Evolutionary conservation across 1,139 yeast species (phyloP).

Genomic region (Yamadazyma triangularis): DNA sequence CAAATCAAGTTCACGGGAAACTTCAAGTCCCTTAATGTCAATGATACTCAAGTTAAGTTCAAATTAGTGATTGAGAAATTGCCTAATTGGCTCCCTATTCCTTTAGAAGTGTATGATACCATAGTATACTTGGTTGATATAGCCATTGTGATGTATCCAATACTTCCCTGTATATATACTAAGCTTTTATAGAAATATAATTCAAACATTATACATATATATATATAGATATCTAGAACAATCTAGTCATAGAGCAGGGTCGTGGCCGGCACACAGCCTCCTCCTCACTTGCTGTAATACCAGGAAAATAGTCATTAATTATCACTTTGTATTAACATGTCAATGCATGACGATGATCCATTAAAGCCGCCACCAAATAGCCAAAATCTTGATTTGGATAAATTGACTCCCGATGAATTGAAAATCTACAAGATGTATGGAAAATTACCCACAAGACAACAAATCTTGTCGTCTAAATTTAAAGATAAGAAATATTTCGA

Average conservation of each 20-base stretch:
- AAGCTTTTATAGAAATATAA: neutral
- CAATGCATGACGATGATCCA: conserved; percentile 39
- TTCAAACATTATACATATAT: too few species aligned
- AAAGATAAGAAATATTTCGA: conserved; percentile 93
- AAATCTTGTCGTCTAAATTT: conserved; percentile 70
- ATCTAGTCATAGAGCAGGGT: too few species aligned
- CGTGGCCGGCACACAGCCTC: neutral
- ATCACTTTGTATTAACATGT: neutral
- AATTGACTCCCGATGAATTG: conserved; percentile 63
- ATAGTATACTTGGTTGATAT: conserved; percentile 29
- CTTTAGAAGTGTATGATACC: conserved; percentile 34
- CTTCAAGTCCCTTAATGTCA: conserved; percentile 16
- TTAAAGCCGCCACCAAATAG: conserved; percentile 44
- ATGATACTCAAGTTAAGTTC: conserved; percentile 14
- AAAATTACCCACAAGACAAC: conserved; percentile 81
- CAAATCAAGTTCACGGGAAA: conserved; percentile 22
- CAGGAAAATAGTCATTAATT: neutral
- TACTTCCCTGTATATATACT: conserved; percentile 13
- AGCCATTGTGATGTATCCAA: conserved; percentile 13
- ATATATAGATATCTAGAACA: too few species aligned
- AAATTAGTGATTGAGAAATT: conserved; percentile 29
- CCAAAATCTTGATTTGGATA: conserved; percentile 50
- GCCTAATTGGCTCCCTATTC: conserved; percentile 35
- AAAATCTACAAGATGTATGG: conserved; percentile 79
- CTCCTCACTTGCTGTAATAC: neutral